Conservation (phyloP, 2,329 filamentous ascomycete species). For the Leptographium flavum region DNA sequence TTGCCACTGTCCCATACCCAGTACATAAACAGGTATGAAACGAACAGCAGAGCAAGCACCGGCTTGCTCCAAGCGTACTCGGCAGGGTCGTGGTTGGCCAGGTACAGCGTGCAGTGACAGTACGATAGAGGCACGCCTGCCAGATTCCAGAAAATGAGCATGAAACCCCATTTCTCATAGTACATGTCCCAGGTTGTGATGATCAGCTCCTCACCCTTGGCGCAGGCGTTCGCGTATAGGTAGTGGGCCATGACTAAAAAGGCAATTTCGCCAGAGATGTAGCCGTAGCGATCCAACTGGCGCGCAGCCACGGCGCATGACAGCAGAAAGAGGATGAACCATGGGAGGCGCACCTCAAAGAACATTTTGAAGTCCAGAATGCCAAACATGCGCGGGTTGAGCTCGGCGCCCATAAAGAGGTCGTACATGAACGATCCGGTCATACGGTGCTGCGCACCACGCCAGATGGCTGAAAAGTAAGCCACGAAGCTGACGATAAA, state of each 20-base stretch:
- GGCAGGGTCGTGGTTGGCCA: constrained; percentile 58
- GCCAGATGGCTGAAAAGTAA: constrained; percentile 69
- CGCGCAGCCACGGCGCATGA: constrained; percentile 54
- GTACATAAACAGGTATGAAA: constrained; percentile 58
- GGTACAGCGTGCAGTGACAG: constrained; percentile 71
- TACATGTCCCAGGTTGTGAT: constrained; percentile 79
- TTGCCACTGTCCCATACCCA: constrained; percentile 77
- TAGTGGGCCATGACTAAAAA: constrained; percentile 70
- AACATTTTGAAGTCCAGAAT: constrained; percentile 90
- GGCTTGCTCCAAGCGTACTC: constrained; percentile 54
- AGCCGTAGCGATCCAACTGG: constrained; percentile 66
- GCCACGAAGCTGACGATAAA: constrained; percentile 72
- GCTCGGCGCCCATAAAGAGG: constrained; percentile 82
- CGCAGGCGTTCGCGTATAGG: constrained; percentile 70
- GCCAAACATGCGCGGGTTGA: constrained; percentile 76
- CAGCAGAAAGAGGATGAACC: constrained; percentile 66
- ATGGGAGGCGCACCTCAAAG: constrained; percentile 74
- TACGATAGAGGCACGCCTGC: constrained; percentile 69
- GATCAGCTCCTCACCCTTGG: constrained; percentile 72
- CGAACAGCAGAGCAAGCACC: constrained; percentile 45
- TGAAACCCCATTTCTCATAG: constrained; percentile 80
- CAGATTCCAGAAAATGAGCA: constrained; percentile 84
- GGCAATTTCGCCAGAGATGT: constrained; percentile 57
- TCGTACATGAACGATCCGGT: constrained; percentile 70
- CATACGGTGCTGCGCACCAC: constrained; percentile 84